Percentiles rank a stretch among this genome's conserved stretches.
phyloP scores from a whole-genome alignment of 441 rosid species.

The Gossypium trilobum region DNA sequence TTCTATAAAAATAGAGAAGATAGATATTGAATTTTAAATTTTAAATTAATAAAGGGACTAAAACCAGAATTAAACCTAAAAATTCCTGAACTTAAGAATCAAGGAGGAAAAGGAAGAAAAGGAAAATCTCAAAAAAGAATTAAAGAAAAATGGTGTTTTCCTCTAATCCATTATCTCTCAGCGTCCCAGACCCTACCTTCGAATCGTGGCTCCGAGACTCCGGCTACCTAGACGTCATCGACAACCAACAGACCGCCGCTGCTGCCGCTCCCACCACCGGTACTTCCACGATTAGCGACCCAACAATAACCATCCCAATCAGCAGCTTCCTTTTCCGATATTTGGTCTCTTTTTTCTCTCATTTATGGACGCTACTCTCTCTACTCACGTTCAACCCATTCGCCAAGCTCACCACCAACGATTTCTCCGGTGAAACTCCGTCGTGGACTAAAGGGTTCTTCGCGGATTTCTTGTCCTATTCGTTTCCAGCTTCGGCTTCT shows the following conservation, averaged over 20 bases:
- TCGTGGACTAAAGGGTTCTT: constrained; percentile 76
- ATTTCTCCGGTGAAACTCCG: constrained; percentile 60
- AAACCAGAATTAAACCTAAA: not conserved
- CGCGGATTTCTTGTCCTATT: constrained; percentile 53
- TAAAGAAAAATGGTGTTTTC: constrained; percentile 33
- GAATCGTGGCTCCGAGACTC: constrained; percentile 94
- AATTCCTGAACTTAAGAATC: not conserved
- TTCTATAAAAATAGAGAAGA: too few relatives aligned
- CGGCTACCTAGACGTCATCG: constrained; percentile 86
- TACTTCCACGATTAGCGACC: constrained; percentile 11
- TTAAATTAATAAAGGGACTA: not conserved
- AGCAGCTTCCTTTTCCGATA: constrained; percentile 23
- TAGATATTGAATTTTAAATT: not conserved
- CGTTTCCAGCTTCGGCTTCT: constrained; percentile 58
- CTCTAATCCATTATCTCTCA: constrained; percentile 66
- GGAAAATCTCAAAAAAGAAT: not conserved
- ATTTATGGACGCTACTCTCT: constrained; percentile 41
- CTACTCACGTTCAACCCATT: constrained; percentile 66
- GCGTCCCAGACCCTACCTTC: constrained; percentile 68
- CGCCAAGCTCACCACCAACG: constrained; percentile 70
- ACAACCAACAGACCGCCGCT: constrained; percentile 39
- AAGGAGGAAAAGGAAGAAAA: not conserved
- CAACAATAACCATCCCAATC: constrained; percentile 18
- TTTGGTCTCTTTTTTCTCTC: constrained; percentile 38
- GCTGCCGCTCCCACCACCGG: constrained; percentile 12